Conservation (phyloP, 2,329 filamentous ascomycete genomes). For the Verticillium zaregamsianum region DNA sequence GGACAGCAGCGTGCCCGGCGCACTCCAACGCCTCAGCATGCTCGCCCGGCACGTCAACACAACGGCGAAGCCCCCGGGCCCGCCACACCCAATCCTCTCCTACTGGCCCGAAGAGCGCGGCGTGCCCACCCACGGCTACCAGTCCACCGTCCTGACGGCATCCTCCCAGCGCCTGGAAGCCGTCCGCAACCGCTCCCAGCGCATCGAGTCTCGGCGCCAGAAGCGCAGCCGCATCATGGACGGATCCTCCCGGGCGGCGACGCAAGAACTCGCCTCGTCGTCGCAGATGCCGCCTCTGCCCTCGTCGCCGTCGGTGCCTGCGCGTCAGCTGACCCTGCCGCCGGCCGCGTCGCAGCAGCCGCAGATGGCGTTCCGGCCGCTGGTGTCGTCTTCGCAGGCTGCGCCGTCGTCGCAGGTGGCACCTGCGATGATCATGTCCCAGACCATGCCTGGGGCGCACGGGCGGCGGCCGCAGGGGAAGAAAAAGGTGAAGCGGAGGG, state of each 20-base stretch:
- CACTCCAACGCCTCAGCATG: constrained; percentile 13
- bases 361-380: constrained; percentile 5
- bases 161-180: constrained; percentile 29
- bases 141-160: constrained; percentile 32
- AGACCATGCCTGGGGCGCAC: constrained; percentile 40
- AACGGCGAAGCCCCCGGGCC: background rate
- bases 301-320: constrained; percentile 7
- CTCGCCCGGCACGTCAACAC: constrained; percentile 6
- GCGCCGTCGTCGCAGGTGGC: constrained; percentile 28
- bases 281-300: background rate
- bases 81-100: constrained; percentile 23
- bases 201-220: constrained; percentile 18
- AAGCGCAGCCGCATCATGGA: constrained; percentile 5
- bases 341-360: constrained; percentile 7
- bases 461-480: constrained; percentile 33
- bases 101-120: constrained; percentile 36
- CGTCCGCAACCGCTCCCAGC: constrained; percentile 26
- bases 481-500: constrained; percentile 40
- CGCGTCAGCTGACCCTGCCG: constrained; percentile 1
- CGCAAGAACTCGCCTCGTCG: background rate
- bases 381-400: constrained; percentile 16
- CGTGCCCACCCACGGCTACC: constrained; percentile 26
- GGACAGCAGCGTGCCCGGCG: background rate
- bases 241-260: constrained; percentile 1
- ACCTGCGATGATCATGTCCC: constrained; percentile 33